Evolutionary conservation across 2,329 filamentous ascomycete genomes (phyloP), one percentile per base, ranked within the genome.

Genomic region (Blastomyces percursus): DNA sequence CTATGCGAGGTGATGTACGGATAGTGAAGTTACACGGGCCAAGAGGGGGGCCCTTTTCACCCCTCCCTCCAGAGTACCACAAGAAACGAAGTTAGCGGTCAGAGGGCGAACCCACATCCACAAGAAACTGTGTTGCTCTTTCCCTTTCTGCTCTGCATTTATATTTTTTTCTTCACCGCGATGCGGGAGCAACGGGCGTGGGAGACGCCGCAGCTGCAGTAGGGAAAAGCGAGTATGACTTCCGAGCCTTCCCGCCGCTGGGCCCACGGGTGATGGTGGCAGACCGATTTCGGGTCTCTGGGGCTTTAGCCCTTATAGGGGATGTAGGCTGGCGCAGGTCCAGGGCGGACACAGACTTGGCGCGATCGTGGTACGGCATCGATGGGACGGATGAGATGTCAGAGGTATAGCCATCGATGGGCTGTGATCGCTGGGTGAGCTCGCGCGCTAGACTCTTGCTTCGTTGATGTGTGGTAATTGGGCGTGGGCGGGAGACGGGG

Each of bases 201-300:
- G 65, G 59, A 27, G 63, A 61, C 48, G 69, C 60, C 32, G 62
- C 67, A 70, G 66, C 68, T 35, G 67, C 64, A 46, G 70, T 68
- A 11, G 75, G 75, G 65, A 77, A 77, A 54, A 77, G 72, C 50
- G 77, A 79, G 66, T 79, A 79, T 44, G 77, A 78, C n/a, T 76
- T 70, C 51, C 77, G 71, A 62, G 66, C 69, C 67, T 75, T 77
- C 62, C 70, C 71, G 54, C 73, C 68, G 64, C 69, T 68, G 2
- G 65, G 63, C 42, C 69, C 70, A 62, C 70, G 74, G 21, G 62
- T 65, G 27, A 66, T 51, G 12, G 66, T 61, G 27, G 71, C 67
- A 55, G 71, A 62, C 8, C 68, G 66, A 51, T 66, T 63, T 61
- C 67, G 66, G 38, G 61, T 59, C n/a, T 69, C 66, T 3, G 67